A percentile compares a stretch with the other conserved stretches of the same genome.
phyloP scores from a whole-genome alignment of 2,329 filamentous ascomycete genomes.

The Raffaelea arxii region DNA sequence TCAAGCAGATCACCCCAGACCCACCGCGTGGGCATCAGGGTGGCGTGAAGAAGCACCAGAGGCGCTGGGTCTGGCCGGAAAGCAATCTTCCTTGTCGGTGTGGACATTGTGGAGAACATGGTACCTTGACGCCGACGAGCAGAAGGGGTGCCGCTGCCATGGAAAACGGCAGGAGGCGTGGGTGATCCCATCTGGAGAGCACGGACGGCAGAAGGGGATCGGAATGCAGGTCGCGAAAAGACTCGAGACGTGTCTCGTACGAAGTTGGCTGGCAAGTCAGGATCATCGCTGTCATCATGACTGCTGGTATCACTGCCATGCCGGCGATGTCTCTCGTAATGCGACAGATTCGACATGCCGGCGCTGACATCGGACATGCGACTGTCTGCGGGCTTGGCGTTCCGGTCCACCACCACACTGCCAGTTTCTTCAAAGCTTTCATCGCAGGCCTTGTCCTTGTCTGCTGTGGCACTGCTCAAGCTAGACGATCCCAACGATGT shows the following conservation, averaged over 20 bases:
- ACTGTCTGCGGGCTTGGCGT: too few relatives aligned
- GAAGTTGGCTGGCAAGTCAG: neutral
- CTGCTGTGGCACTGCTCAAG: constrained; percentile 6
- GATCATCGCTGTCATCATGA: constrained; percentile 32
- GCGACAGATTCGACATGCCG: constrained; percentile 40
- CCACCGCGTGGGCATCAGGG: constrained; percentile 60
- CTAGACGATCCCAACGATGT: constrained; percentile 34
- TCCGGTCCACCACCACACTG: too few relatives aligned
- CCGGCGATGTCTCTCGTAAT: constrained; percentile 34
- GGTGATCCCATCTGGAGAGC: constrained; percentile 66
- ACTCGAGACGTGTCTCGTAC: neutral
- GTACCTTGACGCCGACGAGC: constrained; percentile 17
- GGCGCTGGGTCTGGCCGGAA: constrained; percentile 44
- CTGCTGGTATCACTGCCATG: neutral
- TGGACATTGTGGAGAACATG: constrained; percentile 42
- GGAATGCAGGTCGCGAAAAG: constrained; percentile 52
- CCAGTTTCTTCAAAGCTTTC: constrained; percentile 2
- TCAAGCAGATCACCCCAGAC: constrained; percentile 50
- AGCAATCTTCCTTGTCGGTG: constrained; percentile 47
- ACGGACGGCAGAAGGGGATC: constrained; percentile 59
- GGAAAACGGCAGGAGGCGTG: constrained; percentile 37
- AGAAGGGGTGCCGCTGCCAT: constrained; percentile 44
- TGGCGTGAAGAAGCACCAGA: constrained; percentile 69
- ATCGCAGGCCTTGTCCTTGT: constrained; percentile 8
- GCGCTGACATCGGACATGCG: constrained; percentile 43